A percentile compares a stretch with the other conserved stretches of the same genome.
phyloP scores from a whole-genome alignment of 2,329 filamentous ascomycete species.

The Verticillium longisporum region DNA sequence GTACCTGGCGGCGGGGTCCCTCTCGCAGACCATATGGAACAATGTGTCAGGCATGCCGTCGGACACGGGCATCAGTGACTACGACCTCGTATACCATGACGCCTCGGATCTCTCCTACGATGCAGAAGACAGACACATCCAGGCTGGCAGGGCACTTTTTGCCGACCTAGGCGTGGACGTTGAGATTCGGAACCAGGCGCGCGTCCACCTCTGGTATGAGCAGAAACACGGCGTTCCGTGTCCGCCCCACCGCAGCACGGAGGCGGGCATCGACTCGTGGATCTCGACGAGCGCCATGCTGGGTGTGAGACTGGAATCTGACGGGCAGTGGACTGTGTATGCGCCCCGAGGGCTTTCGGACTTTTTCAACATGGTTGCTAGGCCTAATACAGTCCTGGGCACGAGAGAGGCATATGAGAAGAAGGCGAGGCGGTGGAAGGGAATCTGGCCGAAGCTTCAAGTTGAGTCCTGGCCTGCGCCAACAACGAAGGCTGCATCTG shows the following conservation, averaged over 20 bases:
- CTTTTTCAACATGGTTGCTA: conserved; percentile 23
- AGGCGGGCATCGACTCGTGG: conserved; percentile 26
- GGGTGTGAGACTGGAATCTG: conserved; percentile 17
- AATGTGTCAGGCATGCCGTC: conserved; percentile 18
- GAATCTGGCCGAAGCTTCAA: conserved; percentile 19
- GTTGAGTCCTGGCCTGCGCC: conserved; percentile 17
- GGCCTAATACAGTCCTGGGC: conserved; percentile 22
- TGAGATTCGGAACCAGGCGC: conserved; percentile 30
- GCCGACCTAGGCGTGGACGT: conserved; percentile 21
- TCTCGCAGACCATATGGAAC: conserved; percentile 33
- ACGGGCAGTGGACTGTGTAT: conserved; percentile 23
- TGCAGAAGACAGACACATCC: conserved; percentile 26
- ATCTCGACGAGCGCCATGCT: conserved; percentile 27
- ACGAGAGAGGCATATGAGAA: conserved; percentile 18
- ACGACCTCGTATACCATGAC: conserved; percentile 29
- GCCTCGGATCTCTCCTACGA: conserved; percentile 24
- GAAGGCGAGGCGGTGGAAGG: conserved; percentile 22
- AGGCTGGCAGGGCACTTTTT: conserved; percentile 21
- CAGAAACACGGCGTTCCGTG: conserved; percentile 22
- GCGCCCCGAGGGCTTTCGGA: conserved; percentile 27
- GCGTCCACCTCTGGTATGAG: conserved; percentile 29
- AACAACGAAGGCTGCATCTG: too few species aligned
- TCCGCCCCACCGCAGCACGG: conserved; percentile 19
- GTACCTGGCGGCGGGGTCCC: conserved; percentile 27
- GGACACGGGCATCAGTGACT: conserved; percentile 26